Evolutionary conservation across 495 filamentous ascomycete species (phyloP).

Genomic region (Neurospora sublineolata): DNA sequence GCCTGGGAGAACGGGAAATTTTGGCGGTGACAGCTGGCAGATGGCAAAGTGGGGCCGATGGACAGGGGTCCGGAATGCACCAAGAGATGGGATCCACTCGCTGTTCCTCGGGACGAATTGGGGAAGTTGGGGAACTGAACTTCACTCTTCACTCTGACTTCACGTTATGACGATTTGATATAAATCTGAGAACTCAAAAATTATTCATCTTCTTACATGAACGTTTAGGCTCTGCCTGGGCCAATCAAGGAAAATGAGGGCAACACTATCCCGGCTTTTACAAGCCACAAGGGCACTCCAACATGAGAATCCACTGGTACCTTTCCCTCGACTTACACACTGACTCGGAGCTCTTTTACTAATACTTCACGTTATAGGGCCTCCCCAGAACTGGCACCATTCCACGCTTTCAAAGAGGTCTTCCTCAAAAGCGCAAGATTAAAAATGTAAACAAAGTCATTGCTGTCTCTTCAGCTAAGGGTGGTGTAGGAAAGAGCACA

Average conservation of each 20-base stretch:
- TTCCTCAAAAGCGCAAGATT: constrained; percentile 71
- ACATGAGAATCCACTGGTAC: constrained; percentile 92
- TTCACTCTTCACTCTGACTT: background rate
- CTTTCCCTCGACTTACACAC: constrained; percentile 3
- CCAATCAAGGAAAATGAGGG: no score
- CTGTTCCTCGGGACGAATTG: background rate
- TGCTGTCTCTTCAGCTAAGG: constrained; percentile 90
- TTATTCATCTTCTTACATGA: no score
- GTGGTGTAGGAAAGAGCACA: constrained; percentile 92
- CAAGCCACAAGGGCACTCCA: constrained; percentile 49
- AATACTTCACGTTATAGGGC: constrained; percentile 41
- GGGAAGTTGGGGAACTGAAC: background rate
- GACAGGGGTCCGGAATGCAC: background rate
- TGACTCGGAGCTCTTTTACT: constrained; percentile 1
- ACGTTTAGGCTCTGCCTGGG: no score
- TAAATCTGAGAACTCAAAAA: no score
- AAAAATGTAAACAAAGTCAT: constrained; percentile 74
- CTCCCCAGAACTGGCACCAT: constrained; percentile 70
- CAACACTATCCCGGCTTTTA: constrained; percentile 39
- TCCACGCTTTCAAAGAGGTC: constrained; percentile 70
- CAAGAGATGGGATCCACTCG: background rate
- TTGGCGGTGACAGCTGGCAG: constrained; percentile 37
- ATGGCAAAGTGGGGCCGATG: constrained; percentile 8
- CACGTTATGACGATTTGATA: background rate
- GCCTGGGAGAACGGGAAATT: constrained; percentile 23